Evolutionary conservation across 805 yeast species (phyloP).

Genomic region (Candida verbasci): DNA sequence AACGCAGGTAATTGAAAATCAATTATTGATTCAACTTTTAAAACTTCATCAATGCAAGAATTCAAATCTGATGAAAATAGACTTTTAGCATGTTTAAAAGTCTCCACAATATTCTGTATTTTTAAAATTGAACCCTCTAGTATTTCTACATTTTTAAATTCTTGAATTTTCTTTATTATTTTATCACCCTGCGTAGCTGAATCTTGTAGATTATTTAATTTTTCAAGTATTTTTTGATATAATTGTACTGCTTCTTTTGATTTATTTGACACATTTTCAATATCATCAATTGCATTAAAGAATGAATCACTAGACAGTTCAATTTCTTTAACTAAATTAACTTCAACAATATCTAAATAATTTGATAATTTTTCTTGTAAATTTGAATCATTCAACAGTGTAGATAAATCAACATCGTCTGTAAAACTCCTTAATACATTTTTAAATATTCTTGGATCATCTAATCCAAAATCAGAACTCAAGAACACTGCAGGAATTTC

Average conservation of each 20-base stretch:
- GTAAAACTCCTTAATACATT: constrained; percentile 59
- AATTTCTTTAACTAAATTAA: constrained; percentile 75
- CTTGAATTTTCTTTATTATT: constrained; percentile 45
- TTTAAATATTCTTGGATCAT: constrained; percentile 81
- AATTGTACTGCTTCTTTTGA: constrained; percentile 48
- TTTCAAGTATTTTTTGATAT: constrained; percentile 41
- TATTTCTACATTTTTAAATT: constrained; percentile 54
- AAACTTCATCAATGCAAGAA: constrained; percentile 54
- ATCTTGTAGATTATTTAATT: constrained; percentile 45
- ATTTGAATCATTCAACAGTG: constrained; percentile 46
- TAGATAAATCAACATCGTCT: constrained; percentile 22
- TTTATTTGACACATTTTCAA: constrained; percentile 56
- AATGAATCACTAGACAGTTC: constrained; percentile 81
- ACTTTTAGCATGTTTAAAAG: constrained; percentile 33
- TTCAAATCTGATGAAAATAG: constrained; percentile 40
- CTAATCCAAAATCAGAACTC: constrained; percentile 67
- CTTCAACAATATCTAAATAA: constrained; percentile 81
- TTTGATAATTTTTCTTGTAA: constrained; percentile 76
- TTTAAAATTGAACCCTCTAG: constrained; percentile 62
- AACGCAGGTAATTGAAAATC: constrained; percentile 44
- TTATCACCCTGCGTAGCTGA: constrained; percentile 50
- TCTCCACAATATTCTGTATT: constrained; percentile 34
- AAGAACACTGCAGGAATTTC: constrained; percentile 67
- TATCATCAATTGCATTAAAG: constrained; percentile 77
- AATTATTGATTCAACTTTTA: constrained; percentile 53